Conservation (phyloP, 2,329 filamentous ascomycete species). For the Diaporthe sp. region DNA sequence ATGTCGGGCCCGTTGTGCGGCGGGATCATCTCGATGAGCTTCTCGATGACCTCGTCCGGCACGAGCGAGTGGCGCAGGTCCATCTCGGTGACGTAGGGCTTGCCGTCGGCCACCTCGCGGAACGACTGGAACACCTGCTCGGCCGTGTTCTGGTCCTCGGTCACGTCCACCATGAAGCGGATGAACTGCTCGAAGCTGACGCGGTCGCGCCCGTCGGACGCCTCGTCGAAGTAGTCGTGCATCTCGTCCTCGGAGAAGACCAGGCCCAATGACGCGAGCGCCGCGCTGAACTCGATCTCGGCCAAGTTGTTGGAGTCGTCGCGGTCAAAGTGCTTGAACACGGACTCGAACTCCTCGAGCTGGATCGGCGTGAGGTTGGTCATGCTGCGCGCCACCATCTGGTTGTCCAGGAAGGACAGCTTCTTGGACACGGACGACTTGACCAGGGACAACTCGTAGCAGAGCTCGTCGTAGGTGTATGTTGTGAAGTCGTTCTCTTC, state of each 20-base stretch:
- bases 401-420: conserved; percentile 95
- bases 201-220: conserved; percentile 81
- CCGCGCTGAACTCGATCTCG: conserved; percentile 96
- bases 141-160: conserved; percentile 98
- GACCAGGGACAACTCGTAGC: conserved; percentile 93
- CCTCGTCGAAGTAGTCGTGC: conserved; percentile 93
- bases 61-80: conserved; percentile 95
- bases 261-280: conserved; percentile 92
- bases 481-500: conserved; percentile 99
- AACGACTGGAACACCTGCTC: conserved; percentile 99
- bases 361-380: conserved; percentile 98
- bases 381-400: conserved; percentile 98
- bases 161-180: conserved; percentile 98
- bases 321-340: conserved; percentile 97
- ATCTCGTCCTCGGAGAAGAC: conserved; percentile 99
- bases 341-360: conserved; percentile 97
- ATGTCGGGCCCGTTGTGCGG: conserved; percentile 86
- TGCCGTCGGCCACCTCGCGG: conserved; percentile 96
- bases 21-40: conserved; percentile 90
- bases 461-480: conserved; percentile 96
- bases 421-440: conserved; percentile 96
- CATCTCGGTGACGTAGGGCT: conserved; percentile 98
- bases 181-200: conserved; percentile 99
- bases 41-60: conserved; percentile 96
- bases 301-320: conserved; percentile 91